phyloP scores from a whole-genome alignment of 2,329 filamentous ascomycete genomes.

The Neocatenulostroma microsporum region DNA sequence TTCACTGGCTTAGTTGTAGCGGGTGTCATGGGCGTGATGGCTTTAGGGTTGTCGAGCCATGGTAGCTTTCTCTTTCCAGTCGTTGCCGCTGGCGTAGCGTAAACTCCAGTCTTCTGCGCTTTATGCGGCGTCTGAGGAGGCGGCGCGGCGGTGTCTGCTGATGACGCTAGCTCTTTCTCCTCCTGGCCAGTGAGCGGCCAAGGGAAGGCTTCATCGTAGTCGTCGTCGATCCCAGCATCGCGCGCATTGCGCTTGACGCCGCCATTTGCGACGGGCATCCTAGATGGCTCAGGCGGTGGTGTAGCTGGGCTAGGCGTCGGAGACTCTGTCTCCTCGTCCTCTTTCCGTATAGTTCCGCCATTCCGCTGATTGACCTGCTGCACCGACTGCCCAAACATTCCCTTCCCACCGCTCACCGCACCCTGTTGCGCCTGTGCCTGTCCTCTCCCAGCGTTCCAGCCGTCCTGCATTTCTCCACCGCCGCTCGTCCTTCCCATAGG shows the following conservation, averaged over 20 bases:
- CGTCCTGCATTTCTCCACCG: conserved; percentile 17
- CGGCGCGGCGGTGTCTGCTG: conserved; percentile 12
- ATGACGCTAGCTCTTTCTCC: conserved; percentile 26
- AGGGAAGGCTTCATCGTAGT: conserved; percentile 28
- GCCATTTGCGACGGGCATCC: conserved; percentile 10
- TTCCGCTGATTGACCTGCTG: neutral
- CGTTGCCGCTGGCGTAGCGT: conserved; percentile 33
- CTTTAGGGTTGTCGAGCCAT: conserved; percentile 35
- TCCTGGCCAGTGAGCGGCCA: conserved; percentile 27
- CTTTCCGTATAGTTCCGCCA: no score
- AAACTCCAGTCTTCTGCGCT: conserved; percentile 29
- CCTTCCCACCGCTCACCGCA: no score
- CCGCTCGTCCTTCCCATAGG: conserved; percentile 1
- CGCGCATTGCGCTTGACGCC: conserved; percentile 27
- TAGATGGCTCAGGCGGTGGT: conserved; percentile 8
- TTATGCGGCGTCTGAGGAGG: conserved; percentile 36
- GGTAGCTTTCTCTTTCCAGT: conserved; percentile 28
- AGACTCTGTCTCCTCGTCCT: conserved; percentile 12
- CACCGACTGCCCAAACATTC: conserved; percentile 8
- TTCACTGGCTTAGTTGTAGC: conserved; percentile 18
- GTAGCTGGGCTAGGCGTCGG: conserved; percentile 6
- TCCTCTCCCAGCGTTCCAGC: conserved; percentile 21
- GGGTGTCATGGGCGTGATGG: conserved; percentile 7
- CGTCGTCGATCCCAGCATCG: conserved; percentile 15
- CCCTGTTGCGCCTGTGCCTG: conserved; percentile 2